phyloP scores from a whole-genome alignment of 257 asterid genomes.

The Solanum gracilifrons region DNA sequence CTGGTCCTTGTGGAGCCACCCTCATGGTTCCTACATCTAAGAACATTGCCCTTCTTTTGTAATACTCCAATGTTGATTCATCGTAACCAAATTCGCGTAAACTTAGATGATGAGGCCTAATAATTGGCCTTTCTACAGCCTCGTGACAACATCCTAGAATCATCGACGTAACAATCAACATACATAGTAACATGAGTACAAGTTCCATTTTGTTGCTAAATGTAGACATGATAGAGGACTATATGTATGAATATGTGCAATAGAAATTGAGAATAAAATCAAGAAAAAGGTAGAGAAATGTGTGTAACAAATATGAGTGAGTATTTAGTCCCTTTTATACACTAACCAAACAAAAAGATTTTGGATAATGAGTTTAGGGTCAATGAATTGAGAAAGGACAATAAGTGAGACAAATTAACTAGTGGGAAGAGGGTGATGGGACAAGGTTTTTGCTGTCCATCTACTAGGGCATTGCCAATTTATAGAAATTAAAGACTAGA shows the following conservation, averaged over 20 bases:
- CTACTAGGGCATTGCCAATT: neutral
- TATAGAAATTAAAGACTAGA: neutral
- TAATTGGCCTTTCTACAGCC: neutral
- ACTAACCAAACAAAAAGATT: neutral
- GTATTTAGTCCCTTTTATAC: neutral
- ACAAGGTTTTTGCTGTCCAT: neutral
- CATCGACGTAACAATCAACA: neutral
- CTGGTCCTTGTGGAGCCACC: slow-evolving; percentile 35
- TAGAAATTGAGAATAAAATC: neutral
- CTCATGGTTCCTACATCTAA: slow-evolving; percentile 16
- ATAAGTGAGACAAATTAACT: neutral
- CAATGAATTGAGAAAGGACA: neutral
- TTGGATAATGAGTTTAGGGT: neutral
- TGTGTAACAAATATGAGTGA: neutral
- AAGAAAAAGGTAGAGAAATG: neutral
- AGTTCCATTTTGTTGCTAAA: neutral
- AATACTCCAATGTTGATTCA: slow-evolving; percentile 19
- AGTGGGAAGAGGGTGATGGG: slow-evolving; percentile 6
- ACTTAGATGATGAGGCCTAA: neutral
- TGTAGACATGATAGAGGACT: neutral
- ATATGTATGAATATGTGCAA: neutral
- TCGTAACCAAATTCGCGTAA: slow-evolving; percentile 22
- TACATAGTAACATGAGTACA: neutral
- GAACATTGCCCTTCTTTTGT: slow-evolving; percentile 20
- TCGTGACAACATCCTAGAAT: neutral